phyloP scores from a whole-genome alignment of 2,329 filamentous ascomycete genomes.

The Aspergillus costaricaensis region DNA sequence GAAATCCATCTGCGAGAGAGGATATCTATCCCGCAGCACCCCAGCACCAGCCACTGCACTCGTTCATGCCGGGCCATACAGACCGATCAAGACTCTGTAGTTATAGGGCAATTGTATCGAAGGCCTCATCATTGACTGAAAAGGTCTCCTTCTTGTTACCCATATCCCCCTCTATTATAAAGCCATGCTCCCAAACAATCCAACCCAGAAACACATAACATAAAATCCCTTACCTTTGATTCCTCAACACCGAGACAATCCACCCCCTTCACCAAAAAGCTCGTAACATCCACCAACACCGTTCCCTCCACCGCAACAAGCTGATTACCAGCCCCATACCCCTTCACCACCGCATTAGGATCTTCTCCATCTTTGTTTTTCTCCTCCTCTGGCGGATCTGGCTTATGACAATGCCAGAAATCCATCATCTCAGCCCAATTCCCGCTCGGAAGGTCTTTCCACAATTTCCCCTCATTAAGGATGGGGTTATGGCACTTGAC shows the following conservation, averaged over 20 bases:
- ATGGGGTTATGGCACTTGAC: slow-evolving; percentile 37
- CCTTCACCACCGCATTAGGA: slow-evolving; percentile 61
- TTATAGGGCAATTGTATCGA: slow-evolving; percentile 63
- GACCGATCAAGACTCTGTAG: slow-evolving; percentile 26
- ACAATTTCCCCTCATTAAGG: slow-evolving; percentile 46
- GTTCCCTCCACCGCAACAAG: slow-evolving; percentile 67
- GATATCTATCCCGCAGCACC: slow-evolving; percentile 30
- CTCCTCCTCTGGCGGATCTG: slow-evolving; percentile 54
- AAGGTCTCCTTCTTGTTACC: slow-evolving; percentile 60
- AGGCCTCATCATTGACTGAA: slow-evolving; percentile 49
- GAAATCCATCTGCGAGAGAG: slow-evolving; percentile 43
- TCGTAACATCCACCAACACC: slow-evolving; percentile 79
- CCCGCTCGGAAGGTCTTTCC: slow-evolving; percentile 94
- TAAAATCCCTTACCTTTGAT: slow-evolving; percentile 36
- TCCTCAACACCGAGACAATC: slow-evolving; percentile 60
- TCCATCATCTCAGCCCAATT: slow-evolving; percentile 99
- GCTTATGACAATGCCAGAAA: slow-evolving; percentile 99
- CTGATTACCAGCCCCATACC: slow-evolving; percentile 79
- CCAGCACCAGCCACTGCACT: not conserved
- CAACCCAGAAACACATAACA: not conserved
- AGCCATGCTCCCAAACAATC: not conserved
- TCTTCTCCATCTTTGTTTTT: slow-evolving; percentile 40
- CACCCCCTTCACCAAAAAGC: slow-evolving; percentile 67
- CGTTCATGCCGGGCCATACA: slow-evolving; percentile 1
- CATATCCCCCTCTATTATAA: slow-evolving; percentile 21